Evolutionary conservation across 129 eudicot genomes (phyloP), one percentile per base, ranked within the genome.

Genomic region (Helichrysum umbraculigerum): DNA sequence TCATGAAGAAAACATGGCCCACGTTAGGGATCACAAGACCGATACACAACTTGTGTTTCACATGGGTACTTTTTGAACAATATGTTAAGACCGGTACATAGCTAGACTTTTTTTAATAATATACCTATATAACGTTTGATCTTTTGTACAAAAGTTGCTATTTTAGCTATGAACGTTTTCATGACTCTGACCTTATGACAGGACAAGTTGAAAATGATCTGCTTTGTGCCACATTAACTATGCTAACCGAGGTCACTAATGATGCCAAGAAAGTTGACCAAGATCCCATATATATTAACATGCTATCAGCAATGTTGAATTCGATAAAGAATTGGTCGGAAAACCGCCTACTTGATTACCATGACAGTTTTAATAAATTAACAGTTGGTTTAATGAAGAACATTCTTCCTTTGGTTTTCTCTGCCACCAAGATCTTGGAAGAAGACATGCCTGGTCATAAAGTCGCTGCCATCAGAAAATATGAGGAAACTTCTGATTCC

Each of bases 1-100:
- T 94, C 0, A 89, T 94, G 89, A 91, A 89, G 81, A 94, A 91
- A 76, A 91, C 99, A 25, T 91, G 99, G 99, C 63, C 86, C 0
- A 89, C 87, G 0, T 59, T 94, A 15, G 97, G 96, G 7, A 81
- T 94, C 37, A 86, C 81, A 35, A 83, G 83, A 32, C 66, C 91
- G 0, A 75, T 94, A 4, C 99, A 94, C 32, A 90, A 86, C 72
- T 42, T 94, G 66, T 94, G 99, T 70, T 86, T 94, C 59, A 85
- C 93, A 44, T 94, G 97, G 97, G 90, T 91, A 12, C 76, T 94
- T 47, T 94, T 94, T 33, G 84, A 83, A 54, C 96, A 94, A 57
- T 87, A 79, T 16, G 83, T 91, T 7, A 32, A 3, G 17, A 63
- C 68, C 68, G 42, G 33, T 60, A 60, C 66, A 60, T 20, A 22